Evolutionary conservation across 2,329 filamentous ascomycete species (phyloP).

Genomic region (Stagonosporopsis tanaceti): DNA sequence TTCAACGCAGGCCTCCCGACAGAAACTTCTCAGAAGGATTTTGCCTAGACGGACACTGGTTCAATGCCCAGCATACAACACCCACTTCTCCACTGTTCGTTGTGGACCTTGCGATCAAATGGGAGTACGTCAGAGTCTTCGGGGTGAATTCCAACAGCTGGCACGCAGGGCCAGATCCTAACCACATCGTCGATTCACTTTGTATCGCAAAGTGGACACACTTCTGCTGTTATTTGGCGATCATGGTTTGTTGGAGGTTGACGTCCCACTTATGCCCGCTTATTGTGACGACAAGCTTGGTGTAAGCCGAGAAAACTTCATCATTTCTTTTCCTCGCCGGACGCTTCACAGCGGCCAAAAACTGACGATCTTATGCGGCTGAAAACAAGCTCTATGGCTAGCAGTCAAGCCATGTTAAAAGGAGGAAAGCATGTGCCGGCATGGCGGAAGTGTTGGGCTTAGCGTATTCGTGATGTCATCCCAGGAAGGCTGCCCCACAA

Average conservation of each 20-base stretch:
- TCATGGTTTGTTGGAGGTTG: slow-evolving; percentile 9
- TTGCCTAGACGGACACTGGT: background rate
- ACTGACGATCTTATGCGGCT: slow-evolving; percentile 19
- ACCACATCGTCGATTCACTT: slow-evolving; percentile 13
- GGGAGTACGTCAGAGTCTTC: background rate
- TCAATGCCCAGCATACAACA: slow-evolving; percentile 10
- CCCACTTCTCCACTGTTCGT: slow-evolving; percentile 13
- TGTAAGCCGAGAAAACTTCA: slow-evolving; percentile 9
- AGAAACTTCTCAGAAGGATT: slow-evolving; percentile 3
- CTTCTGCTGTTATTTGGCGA: slow-evolving; percentile 4
- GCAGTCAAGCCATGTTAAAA: background rate
- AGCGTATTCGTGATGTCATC: slow-evolving; percentile 8
- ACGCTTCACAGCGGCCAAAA: background rate
- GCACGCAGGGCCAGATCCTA: background rate
- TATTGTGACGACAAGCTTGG: slow-evolving; percentile 15
- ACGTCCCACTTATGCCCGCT: slow-evolving; percentile 7
- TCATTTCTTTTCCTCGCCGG: background rate
- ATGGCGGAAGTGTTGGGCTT: slow-evolving; percentile 5
- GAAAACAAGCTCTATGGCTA: slow-evolving; percentile 16
- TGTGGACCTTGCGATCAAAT: slow-evolving; percentile 2
- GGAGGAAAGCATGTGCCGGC: slow-evolving; percentile 4
- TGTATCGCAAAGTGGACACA: slow-evolving; percentile 1
- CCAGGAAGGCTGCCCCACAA: background rate
- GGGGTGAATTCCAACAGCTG: background rate
- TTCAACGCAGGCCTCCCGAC: background rate